phyloP scores from a whole-genome alignment of 352 stramenopile species.

The Pythium apleroticum region DNA sequence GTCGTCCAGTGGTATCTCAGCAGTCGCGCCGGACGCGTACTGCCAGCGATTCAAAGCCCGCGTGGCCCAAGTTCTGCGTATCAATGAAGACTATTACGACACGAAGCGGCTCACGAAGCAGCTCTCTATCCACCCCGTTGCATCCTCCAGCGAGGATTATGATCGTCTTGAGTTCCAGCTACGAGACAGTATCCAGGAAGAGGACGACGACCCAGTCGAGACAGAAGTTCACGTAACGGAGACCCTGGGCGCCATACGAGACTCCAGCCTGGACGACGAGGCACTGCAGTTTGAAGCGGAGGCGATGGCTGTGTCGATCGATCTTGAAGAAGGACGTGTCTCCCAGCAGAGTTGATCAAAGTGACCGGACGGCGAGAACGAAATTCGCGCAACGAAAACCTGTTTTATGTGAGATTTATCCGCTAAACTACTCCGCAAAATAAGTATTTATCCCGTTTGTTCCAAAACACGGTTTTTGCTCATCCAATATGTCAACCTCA shows the following conservation, averaged over 20 bases:
- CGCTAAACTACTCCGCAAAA: not conserved
- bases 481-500: too few relatives aligned
- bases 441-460: constrained; percentile 9
- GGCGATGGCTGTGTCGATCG: constrained; percentile 19
- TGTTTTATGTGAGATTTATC: not conserved
- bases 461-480: constrained; percentile 11
- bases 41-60: constrained; percentile 66
- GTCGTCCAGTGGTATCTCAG: constrained; percentile 62
- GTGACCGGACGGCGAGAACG: not conserved
- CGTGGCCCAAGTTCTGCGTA: constrained; percentile 47
- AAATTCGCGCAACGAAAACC: not conserved
- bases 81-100: constrained; percentile 16
- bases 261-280: constrained; percentile 1
- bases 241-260: not conserved
- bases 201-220: not conserved
- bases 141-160: not conserved
- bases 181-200: constrained; percentile 3
- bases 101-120: constrained; percentile 22
- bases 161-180: constrained; percentile 19
- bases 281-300: constrained; percentile 19
- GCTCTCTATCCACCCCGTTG: constrained; percentile 11
- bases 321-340: constrained; percentile 21
- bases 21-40: constrained; percentile 59
- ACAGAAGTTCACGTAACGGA: not conserved
- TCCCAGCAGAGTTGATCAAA: constrained; percentile 10